Evolutionary conservation across 441 rosid species (phyloP).

Genomic region (Oxalis stricta): DNA sequence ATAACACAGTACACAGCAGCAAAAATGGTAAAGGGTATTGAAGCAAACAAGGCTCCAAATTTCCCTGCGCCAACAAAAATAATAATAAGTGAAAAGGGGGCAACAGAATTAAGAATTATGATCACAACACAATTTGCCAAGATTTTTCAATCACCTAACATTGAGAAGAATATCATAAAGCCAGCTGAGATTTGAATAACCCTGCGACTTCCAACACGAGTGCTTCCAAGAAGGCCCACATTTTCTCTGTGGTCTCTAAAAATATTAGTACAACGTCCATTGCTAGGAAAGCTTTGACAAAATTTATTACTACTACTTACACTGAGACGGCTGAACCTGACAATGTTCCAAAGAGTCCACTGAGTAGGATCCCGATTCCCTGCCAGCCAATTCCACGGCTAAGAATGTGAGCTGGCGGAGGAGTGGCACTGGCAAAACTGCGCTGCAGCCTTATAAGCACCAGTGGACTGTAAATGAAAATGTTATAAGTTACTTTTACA

Average conservation of each 20-base stretch:
- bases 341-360: slow-evolving; percentile 84
- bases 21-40: slow-evolving; percentile 91
- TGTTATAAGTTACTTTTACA: slow-evolving; percentile 1
- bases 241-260: slow-evolving; percentile 56
- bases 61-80: slow-evolving; percentile 42
- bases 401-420: slow-evolving; percentile 97
- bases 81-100: not conserved
- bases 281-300: not conserved
- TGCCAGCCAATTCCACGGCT: slow-evolving; percentile 99
- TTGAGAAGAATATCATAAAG: slow-evolving; percentile 96
- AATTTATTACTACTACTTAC: slow-evolving; percentile 27
- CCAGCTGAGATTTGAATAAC: slow-evolving; percentile 95
- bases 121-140: not conserved
- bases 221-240: slow-evolving; percentile 93
- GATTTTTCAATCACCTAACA: slow-evolving; percentile 43
- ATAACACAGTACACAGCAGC: slow-evolving; percentile 85
- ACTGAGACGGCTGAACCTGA: slow-evolving; percentile 75
- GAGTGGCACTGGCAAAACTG: slow-evolving; percentile 97
- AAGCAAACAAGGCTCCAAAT: slow-evolving; percentile 92
- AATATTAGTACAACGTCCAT: slow-evolving; percentile 7
- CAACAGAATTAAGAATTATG: not conserved
- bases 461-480: slow-evolving; percentile 63
- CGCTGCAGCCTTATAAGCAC: slow-evolving; percentile 95
- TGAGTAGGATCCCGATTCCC: slow-evolving; percentile 84
- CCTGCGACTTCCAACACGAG: slow-evolving; percentile 97